A percentile compares a stretch with the other conserved stretches of the same genome.
These are phyloP conservation scores for Phialocephala sp. DNA, from an alignment of 2,329 filamentous ascomycete genomes.

Conservation along the genomic window DNA sequence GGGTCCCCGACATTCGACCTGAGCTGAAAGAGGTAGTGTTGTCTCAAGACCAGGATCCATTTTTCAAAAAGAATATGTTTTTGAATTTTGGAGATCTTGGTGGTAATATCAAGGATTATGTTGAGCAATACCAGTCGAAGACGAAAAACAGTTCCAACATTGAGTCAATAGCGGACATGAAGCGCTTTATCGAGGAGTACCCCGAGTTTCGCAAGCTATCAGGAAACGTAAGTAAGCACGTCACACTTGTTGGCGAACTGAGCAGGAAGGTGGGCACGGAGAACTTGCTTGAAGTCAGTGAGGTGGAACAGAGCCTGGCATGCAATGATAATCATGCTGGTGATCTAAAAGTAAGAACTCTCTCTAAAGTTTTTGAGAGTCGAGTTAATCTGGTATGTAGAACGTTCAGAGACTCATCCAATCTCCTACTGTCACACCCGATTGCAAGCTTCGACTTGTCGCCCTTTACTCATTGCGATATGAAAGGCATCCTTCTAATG, in stretches of 20 bases:
- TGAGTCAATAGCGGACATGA: slow-evolving; percentile 98
- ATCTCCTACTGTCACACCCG: slow-evolving; percentile 73
- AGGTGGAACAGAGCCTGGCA: slow-evolving; percentile 93
- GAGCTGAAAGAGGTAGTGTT: slow-evolving; percentile 94
- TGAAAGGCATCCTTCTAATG: slow-evolving; percentile 82
- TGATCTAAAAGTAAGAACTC: slow-evolving; percentile 78
- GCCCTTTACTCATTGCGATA: slow-evolving; percentile 96
- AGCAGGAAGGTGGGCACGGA: slow-evolving; percentile 87
- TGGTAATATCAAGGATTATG: slow-evolving; percentile 96
- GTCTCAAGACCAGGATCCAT: slow-evolving; percentile 95
- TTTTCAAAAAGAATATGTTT: slow-evolving; percentile 99
- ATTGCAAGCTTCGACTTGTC: slow-evolving; percentile 88
- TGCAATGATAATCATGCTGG: slow-evolving; percentile 94
- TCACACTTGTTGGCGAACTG: slow-evolving; percentile 92
- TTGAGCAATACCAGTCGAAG: slow-evolving; percentile 96
- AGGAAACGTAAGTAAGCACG: slow-evolving; percentile 98
- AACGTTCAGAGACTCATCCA: slow-evolving; percentile 87
- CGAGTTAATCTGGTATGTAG: slow-evolving; percentile 51
- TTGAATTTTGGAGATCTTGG: slow-evolving; percentile 96
- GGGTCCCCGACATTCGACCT: slow-evolving; percentile 81
- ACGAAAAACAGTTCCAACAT: slow-evolving; percentile 97
- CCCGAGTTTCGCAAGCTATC: slow-evolving; percentile 97
- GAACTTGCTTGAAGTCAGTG: slow-evolving; percentile 91
- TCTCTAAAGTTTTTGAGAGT: background rate
- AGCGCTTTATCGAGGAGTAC: slow-evolving; percentile 98